Base-by-base conservation (phyloP, 352 stramenopile genomes). In the Phytophthora gonapodyides region DNA sequence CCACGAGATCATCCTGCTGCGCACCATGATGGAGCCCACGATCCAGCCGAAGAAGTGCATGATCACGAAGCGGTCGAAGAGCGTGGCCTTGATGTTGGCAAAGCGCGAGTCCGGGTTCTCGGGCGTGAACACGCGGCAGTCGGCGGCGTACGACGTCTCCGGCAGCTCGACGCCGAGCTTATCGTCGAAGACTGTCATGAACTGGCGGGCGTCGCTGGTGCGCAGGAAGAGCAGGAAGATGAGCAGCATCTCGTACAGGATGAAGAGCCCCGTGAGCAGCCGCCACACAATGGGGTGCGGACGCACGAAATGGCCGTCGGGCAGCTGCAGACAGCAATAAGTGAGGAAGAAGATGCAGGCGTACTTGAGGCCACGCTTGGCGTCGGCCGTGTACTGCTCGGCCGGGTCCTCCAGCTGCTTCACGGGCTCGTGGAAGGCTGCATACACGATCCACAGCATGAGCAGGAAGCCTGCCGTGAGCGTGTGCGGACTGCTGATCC, bases 31-130 rank as follows among this genome's bases (percentile, higher is more conserved):
- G 16, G 88, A 80, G 21, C 86, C 88, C 30, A 94, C 83, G 41
- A 97, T 92, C 88, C 88, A 97, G 4, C 88, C 88, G 49, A 97
- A 75, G 67, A 97, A 96, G 67, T 97, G 88, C 82, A 95, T 94
- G 46, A 97, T 71, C 24, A 97, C 87, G 61, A 97, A 97, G 10
- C 87, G 84, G 64, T 97, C 88, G 5, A 91, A 80, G 35, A 97
- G 81, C 42, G 88, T 93, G 24, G 79, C 88, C 33, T 73, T 76
- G 15, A 97, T 51, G 57, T 97, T 97, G 47, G 72, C 70, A 58
- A 95, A 90, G 41, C 69, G 43, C 38, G 88, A 92, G 10, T 92
- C 78, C 0, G 79, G 79, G 68, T 94, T 90, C 69, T 96, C 88
- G 1, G 88, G 88, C 33, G 86, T 95, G 73, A 88, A 96, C 31